phyloP scores from a whole-genome alignment of 768 basidiomycete species.

The Auricularia auricula-judae region DNA sequence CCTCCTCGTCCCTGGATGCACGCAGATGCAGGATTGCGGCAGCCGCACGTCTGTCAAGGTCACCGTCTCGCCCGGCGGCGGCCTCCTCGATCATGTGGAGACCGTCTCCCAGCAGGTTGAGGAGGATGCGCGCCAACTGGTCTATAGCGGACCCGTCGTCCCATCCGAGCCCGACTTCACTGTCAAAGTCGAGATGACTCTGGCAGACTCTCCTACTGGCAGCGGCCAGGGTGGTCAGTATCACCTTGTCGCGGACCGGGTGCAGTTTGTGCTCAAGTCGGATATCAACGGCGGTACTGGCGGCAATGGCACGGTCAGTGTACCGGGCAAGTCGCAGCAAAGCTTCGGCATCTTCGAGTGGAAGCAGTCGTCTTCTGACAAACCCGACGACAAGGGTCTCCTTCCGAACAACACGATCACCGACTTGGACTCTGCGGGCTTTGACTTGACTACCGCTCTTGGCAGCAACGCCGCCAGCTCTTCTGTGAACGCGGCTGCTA shows the following conservation, averaged over 20 bases:
- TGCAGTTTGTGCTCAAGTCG: constrained; percentile 69
- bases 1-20: constrained; percentile 81
- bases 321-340: constrained; percentile 23
- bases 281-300: constrained; percentile 32
- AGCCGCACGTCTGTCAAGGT: constrained; percentile 73
- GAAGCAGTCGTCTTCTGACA: constrained; percentile 37
- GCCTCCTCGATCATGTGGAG: constrained; percentile 52
- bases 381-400: constrained; percentile 46
- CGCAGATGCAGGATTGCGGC: constrained; percentile 65
- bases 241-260: constrained; percentile 73
- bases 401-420: constrained; percentile 67
- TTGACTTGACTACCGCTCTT: constrained; percentile 50
- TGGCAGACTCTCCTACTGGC: constrained; percentile 56
- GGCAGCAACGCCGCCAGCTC: constrained; percentile 33
- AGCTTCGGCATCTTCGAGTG: constrained; percentile 90
- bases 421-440: constrained; percentile 47
- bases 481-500: constrained; percentile 34
- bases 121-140: constrained; percentile 42
- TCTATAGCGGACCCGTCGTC: constrained; percentile 81
- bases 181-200: constrained; percentile 61
- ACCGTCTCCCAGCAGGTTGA: constrained; percentile 63
- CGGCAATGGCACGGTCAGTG: constrained; percentile 21
- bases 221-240: constrained; percentile 56
- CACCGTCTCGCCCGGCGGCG: constrained; percentile 68
- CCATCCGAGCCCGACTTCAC: constrained; percentile 62